These are phyloP conservation scores for Rhododendron ovatum DNA, from an alignment of 148 eudicot species.

Conservation along the genomic window DNA sequence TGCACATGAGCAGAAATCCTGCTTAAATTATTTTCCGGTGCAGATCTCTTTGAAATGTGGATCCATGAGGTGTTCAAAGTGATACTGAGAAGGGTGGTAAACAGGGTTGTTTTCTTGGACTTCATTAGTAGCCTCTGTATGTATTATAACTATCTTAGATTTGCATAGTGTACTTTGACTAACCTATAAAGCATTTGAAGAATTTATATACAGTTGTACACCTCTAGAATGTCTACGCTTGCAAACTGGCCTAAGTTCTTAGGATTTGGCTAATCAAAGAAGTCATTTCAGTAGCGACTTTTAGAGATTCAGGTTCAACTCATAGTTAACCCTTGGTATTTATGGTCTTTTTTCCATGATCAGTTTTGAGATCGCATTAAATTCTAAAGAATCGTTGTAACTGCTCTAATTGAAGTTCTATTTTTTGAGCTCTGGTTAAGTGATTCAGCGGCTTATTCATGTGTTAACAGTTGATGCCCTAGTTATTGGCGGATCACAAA, in stretches of 20 bases:
- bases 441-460: neutral
- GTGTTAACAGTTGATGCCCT: neutral
- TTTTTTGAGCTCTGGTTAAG: neutral
- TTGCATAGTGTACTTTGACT: neutral
- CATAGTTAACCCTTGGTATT: neutral
- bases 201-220: neutral
- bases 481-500: neutral
- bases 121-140: neutral
- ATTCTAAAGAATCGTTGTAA: neutral
- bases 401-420: neutral
- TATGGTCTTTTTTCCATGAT: neutral
- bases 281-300: neutral
- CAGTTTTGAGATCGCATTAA: neutral
- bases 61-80: neutral
- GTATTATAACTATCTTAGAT: neutral
- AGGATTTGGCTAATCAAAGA: too few species aligned
- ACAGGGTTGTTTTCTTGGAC: neutral
- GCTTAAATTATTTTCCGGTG: neutral
- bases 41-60: neutral
- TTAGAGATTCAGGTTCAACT: neutral
- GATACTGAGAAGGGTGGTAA: neutral
- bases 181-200: constrained; percentile 1
- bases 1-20: neutral
- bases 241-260: neutral
- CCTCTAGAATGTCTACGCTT: neutral